Base-by-base conservation (phyloP, 805 yeast genomes). In the Saccharomyces cerevisiae region DNA sequence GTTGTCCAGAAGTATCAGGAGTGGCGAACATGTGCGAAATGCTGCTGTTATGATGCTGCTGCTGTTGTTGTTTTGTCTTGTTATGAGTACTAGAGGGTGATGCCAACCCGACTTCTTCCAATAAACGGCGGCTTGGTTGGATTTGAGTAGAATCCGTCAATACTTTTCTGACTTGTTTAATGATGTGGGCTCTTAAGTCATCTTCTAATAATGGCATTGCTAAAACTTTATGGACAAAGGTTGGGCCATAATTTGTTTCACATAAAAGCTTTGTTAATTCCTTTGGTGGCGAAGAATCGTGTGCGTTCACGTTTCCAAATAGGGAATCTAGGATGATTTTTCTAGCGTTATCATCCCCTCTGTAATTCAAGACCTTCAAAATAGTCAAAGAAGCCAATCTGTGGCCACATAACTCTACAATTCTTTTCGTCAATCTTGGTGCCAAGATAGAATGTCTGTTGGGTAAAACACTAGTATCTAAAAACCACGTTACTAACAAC, bases 21-120 rank as follows among this genome's bases (percentile, higher is more conserved):
- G 49, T 57, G 43, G 43, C 43, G 50, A 59, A 61, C 1, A 58
- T 61, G 21, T 65, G 69, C 2, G 70, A 62, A 8, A 58, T 55
- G 49, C 66, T 63, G 8, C 59, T 55, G 22, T 59, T 59, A 4
- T 66, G 60, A 49, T 65, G 68, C 21, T 60, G 61, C 5, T 48
- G 43, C 28, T 57, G 60, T 46, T 46, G 48, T 26, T 46, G 48
- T 8, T 46, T 46, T 22, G 28, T 22, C 48, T 46, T 22, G 24
- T 28, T n/a, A 29, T 32, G 51, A 17, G 22, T 36, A n/a, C 10
- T 46, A 47, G 49, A 46, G 2, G 26, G 36, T 14, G 14, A 50
- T 49, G 69, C 71, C 51, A 91, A 73, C 2, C 97, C 97, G 57
- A 90, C 92, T 69, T 92, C 98, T 61, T 92, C 98, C 79, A 91